phyloP scores from a whole-genome alignment of 1,139 yeast genomes.

The Yarrowia galli region DNA sequence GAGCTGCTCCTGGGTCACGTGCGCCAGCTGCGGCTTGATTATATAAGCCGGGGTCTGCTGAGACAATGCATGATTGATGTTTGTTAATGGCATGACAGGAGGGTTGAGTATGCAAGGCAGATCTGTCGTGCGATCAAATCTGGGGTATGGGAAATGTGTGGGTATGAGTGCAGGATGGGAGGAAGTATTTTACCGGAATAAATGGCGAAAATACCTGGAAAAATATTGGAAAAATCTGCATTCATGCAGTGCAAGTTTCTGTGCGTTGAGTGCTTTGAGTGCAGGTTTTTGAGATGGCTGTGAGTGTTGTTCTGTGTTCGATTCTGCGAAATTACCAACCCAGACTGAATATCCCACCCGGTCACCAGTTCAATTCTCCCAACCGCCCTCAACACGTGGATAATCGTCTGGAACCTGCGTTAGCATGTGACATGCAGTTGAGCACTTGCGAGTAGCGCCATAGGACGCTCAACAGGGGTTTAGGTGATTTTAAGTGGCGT shows the following conservation, averaged over 20 bases:
- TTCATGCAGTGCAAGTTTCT: no score
- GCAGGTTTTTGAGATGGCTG: not conserved
- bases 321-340: not conserved
- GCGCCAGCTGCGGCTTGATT: conserved; percentile 17
- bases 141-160: not conserved
- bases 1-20: conserved; percentile 8
- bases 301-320: not conserved
- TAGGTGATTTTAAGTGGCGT: not conserved
- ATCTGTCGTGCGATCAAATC: not conserved
- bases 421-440: conserved; percentile 1
- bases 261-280: no score
- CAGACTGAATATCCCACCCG: no score
- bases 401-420: not conserved
- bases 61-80: conserved; percentile 16
- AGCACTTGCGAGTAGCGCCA: no score
- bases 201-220: no score
- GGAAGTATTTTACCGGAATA: no score
- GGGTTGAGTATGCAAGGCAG: no score
- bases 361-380: conserved; percentile 3
- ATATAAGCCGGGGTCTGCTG: conserved; percentile 35
- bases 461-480: not conserved
- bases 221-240: no score
- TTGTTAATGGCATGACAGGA: not conserved
- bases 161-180: not conserved
- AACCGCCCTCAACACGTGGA: conserved; percentile 12